phyloP scores from a whole-genome alignment of 2,329 filamentous ascomycete species.

The Calcarisporium arbuscula region DNA sequence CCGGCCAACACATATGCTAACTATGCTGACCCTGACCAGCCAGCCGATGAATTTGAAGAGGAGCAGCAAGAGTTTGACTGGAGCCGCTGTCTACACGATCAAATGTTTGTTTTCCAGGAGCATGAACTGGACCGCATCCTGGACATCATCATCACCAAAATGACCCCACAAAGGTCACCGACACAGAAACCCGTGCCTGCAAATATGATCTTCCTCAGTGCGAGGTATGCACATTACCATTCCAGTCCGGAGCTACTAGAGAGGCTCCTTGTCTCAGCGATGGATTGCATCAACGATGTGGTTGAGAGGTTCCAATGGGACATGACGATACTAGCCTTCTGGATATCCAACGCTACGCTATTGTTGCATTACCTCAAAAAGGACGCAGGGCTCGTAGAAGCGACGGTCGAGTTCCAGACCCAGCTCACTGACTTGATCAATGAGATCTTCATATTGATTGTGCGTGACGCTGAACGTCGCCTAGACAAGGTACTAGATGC shows the following conservation, averaged over 20 bases:
- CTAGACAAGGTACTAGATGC: conserved; percentile 93
- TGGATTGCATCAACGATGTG: conserved; percentile 94
- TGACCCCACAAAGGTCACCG: conserved; percentile 91
- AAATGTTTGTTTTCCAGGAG: conserved; percentile 99
- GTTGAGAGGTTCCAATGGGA: conserved; percentile 98
- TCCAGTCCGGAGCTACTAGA: conserved; percentile 78
- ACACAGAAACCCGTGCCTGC: conserved; percentile 97
- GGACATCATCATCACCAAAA: conserved; percentile 93
- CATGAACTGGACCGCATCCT: conserved; percentile 86
- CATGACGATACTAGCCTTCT: conserved; percentile 98
- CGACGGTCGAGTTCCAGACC: conserved; percentile 83
- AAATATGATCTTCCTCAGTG: conserved; percentile 93
- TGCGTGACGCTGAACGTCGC: conserved; percentile 87
- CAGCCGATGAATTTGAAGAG: conserved; percentile 74
- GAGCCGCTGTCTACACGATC: conserved; percentile 89
- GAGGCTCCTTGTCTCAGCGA: conserved; percentile 74
- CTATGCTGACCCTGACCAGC: conserved; percentile 29
- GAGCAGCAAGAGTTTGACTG: conserved; percentile 94
- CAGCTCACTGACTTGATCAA: conserved; percentile 93
- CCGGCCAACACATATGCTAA: conserved; percentile 15
- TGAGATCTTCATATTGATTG: conserved; percentile 97
- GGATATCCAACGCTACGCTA: conserved; percentile 95
- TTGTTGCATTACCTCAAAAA: conserved; percentile 97
- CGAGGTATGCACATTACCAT: conserved; percentile 94
- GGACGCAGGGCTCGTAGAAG: conserved; percentile 71